phyloP scores from a whole-genome alignment of 768 basidiomycete genomes.

The Macrocybe gigantea region DNA sequence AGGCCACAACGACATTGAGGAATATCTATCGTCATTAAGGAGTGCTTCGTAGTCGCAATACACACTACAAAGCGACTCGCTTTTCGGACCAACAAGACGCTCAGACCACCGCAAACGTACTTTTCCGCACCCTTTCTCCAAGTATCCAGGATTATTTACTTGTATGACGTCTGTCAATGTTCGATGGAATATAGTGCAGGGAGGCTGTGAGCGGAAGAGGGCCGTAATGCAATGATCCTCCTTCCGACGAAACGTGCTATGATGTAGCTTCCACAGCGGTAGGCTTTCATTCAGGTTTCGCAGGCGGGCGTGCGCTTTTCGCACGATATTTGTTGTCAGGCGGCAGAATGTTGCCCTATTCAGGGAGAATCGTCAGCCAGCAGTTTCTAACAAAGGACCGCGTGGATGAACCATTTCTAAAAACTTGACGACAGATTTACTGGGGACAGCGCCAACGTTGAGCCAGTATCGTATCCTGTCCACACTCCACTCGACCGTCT shows the following conservation, averaged over 20 bases:
- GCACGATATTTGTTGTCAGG: slow-evolving; percentile 52
- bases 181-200: background rate
- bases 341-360: slow-evolving; percentile 57
- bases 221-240: background rate
- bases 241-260: no score
- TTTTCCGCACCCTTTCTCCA: no score
- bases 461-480: slow-evolving; percentile 91
- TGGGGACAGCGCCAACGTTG: slow-evolving; percentile 77
- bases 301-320: slow-evolving; percentile 17
- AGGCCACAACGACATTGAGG: slow-evolving; percentile 48
- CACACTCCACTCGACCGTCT: slow-evolving; percentile 85
- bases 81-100: background rate
- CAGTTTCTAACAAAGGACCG: background rate
- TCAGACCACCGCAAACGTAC: no score
- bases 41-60: background rate
- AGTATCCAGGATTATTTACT: background rate
- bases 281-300: background rate
- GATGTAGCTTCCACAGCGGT: background rate
- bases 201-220: background rate
- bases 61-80: background rate
- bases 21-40: slow-evolving; percentile 11
- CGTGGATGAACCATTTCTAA: slow-evolving; percentile 55
- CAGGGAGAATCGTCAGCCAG: background rate
- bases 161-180: background rate
- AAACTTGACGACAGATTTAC: slow-evolving; percentile 67